Evolutionary conservation across 2,329 filamentous ascomycete species (phyloP).

Genomic region (Grosmannia serpens): DNA sequence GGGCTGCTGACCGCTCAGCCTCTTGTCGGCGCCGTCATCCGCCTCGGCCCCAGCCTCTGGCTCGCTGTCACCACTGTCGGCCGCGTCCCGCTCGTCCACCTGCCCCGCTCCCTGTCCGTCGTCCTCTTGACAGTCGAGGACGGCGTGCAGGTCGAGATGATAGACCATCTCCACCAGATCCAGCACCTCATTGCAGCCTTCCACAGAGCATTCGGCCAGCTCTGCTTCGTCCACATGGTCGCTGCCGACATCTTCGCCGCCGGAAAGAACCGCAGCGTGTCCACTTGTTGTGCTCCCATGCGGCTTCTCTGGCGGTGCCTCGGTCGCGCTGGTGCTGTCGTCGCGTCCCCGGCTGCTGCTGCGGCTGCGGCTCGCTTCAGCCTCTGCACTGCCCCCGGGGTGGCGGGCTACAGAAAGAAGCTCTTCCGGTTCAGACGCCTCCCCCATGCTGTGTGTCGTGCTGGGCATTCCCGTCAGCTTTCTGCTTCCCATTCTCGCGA

Average conservation of each 20-base stretch:
- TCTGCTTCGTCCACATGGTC: slow-evolving; percentile 18
- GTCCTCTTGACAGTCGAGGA: slow-evolving; percentile 24
- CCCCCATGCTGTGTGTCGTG: neutral
- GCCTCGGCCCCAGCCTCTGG: neutral
- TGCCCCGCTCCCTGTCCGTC: slow-evolving; percentile 3
- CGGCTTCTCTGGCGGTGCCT: neutral
- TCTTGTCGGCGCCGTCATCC: neutral
- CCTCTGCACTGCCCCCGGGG: neutral
- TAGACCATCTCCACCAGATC: slow-evolving; percentile 38
- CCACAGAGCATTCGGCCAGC: slow-evolving; percentile 42
- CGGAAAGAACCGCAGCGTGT: neutral
- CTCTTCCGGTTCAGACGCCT: neutral
- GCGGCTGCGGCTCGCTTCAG: neutral
- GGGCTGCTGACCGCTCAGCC: neutral
- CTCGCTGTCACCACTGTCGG: neutral
- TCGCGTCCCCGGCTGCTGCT: neutral
- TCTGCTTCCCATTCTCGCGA: neutral
- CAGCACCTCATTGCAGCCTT: slow-evolving; percentile 49
- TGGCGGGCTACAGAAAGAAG: no score
- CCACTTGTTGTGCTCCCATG: neutral
- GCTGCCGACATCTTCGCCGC: neutral
- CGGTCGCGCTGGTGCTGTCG: slow-evolving; percentile 12
- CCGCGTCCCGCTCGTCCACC: neutral
- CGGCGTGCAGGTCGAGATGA: slow-evolving; percentile 48
- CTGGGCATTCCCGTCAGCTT: neutral